These are phyloP conservation scores for Alectoria sarmentosa DNA, from an alignment of 495 filamentous ascomycete genomes.

Conservation along the genomic window DNA sequence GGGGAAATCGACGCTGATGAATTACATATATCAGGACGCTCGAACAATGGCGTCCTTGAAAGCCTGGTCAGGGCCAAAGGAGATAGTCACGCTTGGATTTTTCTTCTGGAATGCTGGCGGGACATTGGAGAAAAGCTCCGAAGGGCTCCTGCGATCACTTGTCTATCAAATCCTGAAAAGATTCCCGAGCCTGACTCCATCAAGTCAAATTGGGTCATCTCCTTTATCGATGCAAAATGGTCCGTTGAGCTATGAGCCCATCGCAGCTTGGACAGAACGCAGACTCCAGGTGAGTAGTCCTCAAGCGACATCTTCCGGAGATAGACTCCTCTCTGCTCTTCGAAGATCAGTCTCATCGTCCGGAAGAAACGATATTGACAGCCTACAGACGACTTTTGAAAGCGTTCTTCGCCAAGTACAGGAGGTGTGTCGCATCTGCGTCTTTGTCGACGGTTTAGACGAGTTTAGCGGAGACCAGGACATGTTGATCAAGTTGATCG, in stretches of 20 bases:
- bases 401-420: neutral
- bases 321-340: too few species aligned
- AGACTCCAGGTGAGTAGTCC: too few species aligned
- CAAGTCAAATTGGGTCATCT: neutral
- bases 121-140: neutral
- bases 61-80: neutral
- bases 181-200: neutral
- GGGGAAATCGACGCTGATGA: neutral
- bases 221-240: too few species aligned
- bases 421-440: neutral
- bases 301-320: too few species aligned
- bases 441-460: neutral
- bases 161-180: neutral
- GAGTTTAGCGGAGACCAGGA: neutral
- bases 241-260: too few species aligned
- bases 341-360: too few species aligned
- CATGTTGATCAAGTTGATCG: neutral
- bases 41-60: neutral
- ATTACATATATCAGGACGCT: neutral
- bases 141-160: neutral
- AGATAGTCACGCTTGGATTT: neutral
- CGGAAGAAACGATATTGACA: too few species aligned
- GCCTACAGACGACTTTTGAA: neutral
- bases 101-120: neutral
- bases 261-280: neutral